phyloP scores from a whole-genome alignment of 331 rosid species.

The Ulmus americana region DNA sequence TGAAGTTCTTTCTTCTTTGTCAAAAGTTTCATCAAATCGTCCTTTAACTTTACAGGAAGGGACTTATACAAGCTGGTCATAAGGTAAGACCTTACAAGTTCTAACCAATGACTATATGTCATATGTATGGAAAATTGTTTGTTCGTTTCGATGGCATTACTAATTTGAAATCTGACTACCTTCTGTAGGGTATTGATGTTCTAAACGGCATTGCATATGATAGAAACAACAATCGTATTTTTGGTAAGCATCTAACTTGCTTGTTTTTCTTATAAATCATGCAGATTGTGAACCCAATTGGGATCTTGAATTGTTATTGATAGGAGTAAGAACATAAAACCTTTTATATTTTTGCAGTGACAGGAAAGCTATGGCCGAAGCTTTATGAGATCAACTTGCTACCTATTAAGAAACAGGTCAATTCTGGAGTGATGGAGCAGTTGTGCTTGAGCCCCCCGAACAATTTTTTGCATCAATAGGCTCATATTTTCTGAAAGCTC shows the following conservation, averaged over 20 bases:
- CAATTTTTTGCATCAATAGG: constrained; percentile 22
- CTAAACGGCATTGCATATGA: constrained; percentile 98
- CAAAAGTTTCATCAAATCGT: constrained; percentile 11
- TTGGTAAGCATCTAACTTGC: constrained; percentile 41
- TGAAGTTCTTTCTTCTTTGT: constrained; percentile 7
- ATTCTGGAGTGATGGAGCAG: constrained; percentile 35
- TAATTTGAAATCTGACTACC: constrained; percentile 13
- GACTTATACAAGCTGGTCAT: constrained; percentile 41
- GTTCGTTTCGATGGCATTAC: neutral
- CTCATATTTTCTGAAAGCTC: neutral
- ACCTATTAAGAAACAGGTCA: constrained; percentile 29
- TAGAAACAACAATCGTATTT: constrained; percentile 40
- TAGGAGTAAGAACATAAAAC: neutral
- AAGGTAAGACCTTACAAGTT: constrained; percentile 40
- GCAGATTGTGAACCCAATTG: too few species aligned
- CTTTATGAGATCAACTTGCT: constrained; percentile 61
- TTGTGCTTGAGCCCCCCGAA: constrained; percentile 50
- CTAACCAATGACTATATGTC: constrained; percentile 11
- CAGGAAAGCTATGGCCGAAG: constrained; percentile 90
- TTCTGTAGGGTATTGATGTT: constrained; percentile 56
- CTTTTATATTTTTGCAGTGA: constrained; percentile 45
- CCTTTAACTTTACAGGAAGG: constrained; percentile 37
- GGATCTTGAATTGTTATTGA: too few species aligned
- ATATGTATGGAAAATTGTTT: constrained; percentile 4
- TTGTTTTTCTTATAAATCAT: too few species aligned